phyloP scores from a whole-genome alignment of 2,329 filamentous ascomycete genomes.

The Colletotrichum falcatum region DNA sequence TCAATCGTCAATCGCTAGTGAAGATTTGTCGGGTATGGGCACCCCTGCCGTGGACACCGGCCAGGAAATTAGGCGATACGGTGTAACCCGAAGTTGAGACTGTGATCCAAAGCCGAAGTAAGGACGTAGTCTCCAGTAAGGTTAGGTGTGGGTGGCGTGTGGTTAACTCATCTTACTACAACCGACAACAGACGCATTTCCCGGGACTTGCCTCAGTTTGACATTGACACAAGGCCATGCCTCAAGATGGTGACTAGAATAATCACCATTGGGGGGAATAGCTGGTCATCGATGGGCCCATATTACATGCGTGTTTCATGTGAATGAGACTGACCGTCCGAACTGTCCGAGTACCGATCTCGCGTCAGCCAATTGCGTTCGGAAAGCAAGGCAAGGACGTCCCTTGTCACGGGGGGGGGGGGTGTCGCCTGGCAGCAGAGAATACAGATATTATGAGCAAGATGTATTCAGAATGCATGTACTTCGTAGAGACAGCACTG shows the following conservation, averaged over 20 bases:
- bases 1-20: too few relatives aligned
- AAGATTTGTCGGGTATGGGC: too few relatives aligned
- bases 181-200: constrained; percentile 43
- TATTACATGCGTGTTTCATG: background rate
- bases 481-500: constrained; percentile 9
- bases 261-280: constrained; percentile 49
- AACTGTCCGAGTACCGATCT: background rate
- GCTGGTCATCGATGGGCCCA: constrained; percentile 41
- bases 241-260: constrained; percentile 49
- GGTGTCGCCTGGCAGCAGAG: too few relatives aligned
- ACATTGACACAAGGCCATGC: constrained; percentile 51
- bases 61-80: background rate
- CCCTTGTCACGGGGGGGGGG: constrained; percentile 3
- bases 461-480: background rate
- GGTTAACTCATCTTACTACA: background rate
- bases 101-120: constrained; percentile 43
- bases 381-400: background rate
- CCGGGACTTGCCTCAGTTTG: constrained; percentile 51
- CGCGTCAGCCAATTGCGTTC: constrained; percentile 22
- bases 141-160: constrained; percentile 37
- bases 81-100: constrained; percentile 25
- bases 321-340: constrained; percentile 10
- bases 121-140: background rate
- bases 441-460: too few relatives aligned
- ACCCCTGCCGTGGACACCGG: background rate